Evolutionary conservation across 192 early-diverging fungal genomes (phyloP), one percentile per base, ranked within the genome.

Genomic region (Thoreauomyces humboldtii): DNA sequence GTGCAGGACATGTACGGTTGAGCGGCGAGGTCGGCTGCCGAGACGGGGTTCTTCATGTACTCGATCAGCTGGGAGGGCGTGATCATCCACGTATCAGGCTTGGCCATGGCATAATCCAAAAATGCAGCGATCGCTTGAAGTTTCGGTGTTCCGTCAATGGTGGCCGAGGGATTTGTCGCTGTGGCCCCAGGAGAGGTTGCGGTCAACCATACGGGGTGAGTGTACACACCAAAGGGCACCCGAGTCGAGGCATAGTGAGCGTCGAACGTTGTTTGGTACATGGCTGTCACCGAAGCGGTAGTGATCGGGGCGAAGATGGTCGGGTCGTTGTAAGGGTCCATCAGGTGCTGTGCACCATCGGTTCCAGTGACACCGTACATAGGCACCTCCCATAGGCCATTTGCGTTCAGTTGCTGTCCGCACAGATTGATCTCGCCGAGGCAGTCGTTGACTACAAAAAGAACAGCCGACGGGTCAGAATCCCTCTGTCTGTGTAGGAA

Each of bases 1-100:
- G 57, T 43, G 69, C 88, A 88, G 57, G 76, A 69, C 83, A 90
- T 88, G 73, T 89, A 87, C 9, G 78, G 61, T 53, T 89, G 86
- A 14, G 48, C 55, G 21, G 73, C 81, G n/a, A 90, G 62, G 51
- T 90, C 72, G 43, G 70, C 70, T n/a, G 77, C 84, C 0, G 87
- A 86, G 6, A 90, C 88, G 29, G 88, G 88, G 73, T 90, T 89
- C 75, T 89, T 67, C 85, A 90, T 89, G 79, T 87, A 90, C 62
- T 84, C 66, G 22, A 90, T 69, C 32, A 90, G 43, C 61, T 90
- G 88, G 32, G 80, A 74, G 56, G 77, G 78, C 52, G 86, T 89
- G 17, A 90, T 82, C 71, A 89, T 86, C 85, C 87, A 90, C 22
- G 86, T 84, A 72, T 90, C 82, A 14, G 78, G 75, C 38, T 83